Evolutionary conservation across 1,284 basidiomycete genomes (phyloP).

Genomic region (Microbotryum silenes-acaulis): DNA sequence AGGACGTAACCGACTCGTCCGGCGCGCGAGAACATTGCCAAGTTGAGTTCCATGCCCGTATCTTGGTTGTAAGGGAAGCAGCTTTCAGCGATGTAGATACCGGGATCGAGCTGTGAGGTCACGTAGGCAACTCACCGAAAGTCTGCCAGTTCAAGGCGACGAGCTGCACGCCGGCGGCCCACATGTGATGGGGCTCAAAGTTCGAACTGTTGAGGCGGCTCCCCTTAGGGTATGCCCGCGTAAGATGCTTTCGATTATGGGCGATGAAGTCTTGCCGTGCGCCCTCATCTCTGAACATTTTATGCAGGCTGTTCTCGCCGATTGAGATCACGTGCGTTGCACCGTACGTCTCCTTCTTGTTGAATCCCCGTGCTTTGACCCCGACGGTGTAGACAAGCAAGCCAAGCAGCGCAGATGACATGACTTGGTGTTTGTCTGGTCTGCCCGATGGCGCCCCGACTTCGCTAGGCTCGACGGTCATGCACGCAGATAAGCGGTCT

Average conservation of each 20-base stretch:
- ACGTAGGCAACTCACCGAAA: constrained; percentile 52
- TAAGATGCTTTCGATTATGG: constrained; percentile 77
- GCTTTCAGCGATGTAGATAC: not conserved
- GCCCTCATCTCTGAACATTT: constrained; percentile 43
- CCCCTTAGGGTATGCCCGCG: constrained; percentile 84
- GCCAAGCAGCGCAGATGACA: constrained; percentile 64
- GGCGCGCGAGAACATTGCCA: constrained; percentile 87
- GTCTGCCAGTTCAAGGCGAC: constrained; percentile 99
- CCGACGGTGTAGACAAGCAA: constrained; percentile 92
- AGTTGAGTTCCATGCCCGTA: constrained; percentile 79
- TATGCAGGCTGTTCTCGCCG: constrained; percentile 67
- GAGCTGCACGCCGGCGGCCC: constrained; percentile 85
- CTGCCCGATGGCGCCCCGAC: too few relatives aligned
- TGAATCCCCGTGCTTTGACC: constrained; percentile 67
- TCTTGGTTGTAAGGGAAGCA: constrained; percentile 47
- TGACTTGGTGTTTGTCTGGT: constrained; percentile 38
- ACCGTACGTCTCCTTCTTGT: constrained; percentile 79
- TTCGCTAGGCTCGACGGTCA: not conserved
- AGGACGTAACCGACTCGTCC: constrained; percentile 80
- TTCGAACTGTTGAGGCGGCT: constrained; percentile 75
- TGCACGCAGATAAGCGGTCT: not conserved
- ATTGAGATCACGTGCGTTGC: constrained; percentile 87
- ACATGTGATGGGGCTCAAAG: constrained; percentile 80
- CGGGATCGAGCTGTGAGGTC: not conserved
- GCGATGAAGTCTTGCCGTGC: constrained; percentile 69